These are phyloP conservation scores for Rhizophora apiculata DNA, from an alignment of 345 rosid species.

Conservation along the genomic window DNA sequence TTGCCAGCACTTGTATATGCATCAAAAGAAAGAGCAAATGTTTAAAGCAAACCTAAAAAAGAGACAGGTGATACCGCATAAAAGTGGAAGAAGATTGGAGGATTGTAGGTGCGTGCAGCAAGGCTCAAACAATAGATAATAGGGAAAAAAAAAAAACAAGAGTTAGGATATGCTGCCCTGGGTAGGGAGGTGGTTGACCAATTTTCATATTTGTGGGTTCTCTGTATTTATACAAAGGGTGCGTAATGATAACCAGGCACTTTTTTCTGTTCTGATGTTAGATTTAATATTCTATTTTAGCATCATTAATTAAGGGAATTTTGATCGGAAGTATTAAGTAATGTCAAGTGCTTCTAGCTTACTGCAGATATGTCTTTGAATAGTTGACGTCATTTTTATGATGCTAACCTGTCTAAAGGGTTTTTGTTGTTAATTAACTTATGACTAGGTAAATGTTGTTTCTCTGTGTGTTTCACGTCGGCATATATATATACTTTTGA, in stretches of 20 bases:
- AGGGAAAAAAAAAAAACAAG: background rate
- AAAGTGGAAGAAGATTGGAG: constrained; percentile 3
- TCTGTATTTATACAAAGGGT: constrained; percentile 7
- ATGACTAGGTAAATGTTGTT: constrained; percentile 5
- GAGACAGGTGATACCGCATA: background rate
- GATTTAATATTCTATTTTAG: constrained; percentile 20
- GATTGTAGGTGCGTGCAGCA: constrained; percentile 7
- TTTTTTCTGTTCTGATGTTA: constrained; percentile 38
- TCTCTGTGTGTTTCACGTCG: background rate
- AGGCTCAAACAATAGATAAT: constrained; percentile 19
- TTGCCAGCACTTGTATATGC: background rate
- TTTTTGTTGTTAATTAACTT: background rate
- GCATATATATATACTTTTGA: background rate
- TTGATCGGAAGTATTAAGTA: constrained; percentile 23
- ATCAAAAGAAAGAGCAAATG: constrained; percentile 6
- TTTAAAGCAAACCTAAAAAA: background rate
- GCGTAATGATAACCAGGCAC: constrained; percentile 29
- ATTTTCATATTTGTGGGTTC: constrained; percentile 4
- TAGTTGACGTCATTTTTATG: background rate
- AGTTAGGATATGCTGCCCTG: constrained; percentile 3
- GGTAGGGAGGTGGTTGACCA: constrained; percentile 15
- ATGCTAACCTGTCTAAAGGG: background rate
- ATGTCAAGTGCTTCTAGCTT: constrained; percentile 14
- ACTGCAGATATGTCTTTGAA: constrained; percentile 16
- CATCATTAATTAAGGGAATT: constrained; percentile 16